Conservation (phyloP, 768 basidiomycete genomes). For the Arthromyces matolae region DNA sequence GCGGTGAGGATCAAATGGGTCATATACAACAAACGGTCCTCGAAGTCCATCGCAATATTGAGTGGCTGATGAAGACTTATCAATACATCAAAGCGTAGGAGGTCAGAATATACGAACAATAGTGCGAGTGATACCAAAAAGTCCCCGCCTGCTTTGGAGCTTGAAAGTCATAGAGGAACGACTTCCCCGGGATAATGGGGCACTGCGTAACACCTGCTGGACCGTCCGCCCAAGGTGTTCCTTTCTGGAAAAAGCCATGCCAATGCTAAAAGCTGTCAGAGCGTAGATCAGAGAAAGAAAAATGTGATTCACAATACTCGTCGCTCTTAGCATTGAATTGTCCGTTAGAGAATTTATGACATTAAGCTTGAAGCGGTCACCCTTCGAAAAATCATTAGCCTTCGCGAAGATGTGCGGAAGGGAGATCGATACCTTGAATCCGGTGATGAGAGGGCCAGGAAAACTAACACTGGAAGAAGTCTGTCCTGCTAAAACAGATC, state of each 20-base stretch:
- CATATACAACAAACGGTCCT: conserved; percentile 21
- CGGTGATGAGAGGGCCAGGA: not conserved
- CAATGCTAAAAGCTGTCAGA: not conserved
- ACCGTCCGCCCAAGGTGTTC: conserved; percentile 39
- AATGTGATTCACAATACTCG: conserved; percentile 42
- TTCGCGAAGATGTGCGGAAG: not conserved
- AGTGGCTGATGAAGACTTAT: not conserved
- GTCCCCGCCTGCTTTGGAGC: conserved; percentile 3
- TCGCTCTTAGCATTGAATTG: conserved; percentile 44
- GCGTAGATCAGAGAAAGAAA: not conserved
- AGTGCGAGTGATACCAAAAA: conserved; percentile 9
- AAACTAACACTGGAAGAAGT: not conserved
- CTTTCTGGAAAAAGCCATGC: conserved; percentile 38
- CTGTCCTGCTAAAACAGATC: not conserved
- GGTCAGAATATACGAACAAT: not conserved
- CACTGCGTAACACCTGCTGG: conserved; percentile 38
- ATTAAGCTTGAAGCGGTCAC: not conserved
- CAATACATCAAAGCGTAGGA: not conserved
- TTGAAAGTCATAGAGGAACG: conserved; percentile 33
- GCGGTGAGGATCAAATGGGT: conserved; percentile 19
- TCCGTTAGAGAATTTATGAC: conserved; percentile 22
- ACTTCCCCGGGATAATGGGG: conserved; percentile 36
- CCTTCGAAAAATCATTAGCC: not conserved
- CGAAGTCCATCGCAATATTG: conserved; percentile 1
- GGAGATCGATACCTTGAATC: not conserved